Evolutionary conservation across 1,284 basidiomycete species (phyloP), one percentile per base, ranked within the genome.

Genomic region (Apiotrichum laibachii): DNA sequence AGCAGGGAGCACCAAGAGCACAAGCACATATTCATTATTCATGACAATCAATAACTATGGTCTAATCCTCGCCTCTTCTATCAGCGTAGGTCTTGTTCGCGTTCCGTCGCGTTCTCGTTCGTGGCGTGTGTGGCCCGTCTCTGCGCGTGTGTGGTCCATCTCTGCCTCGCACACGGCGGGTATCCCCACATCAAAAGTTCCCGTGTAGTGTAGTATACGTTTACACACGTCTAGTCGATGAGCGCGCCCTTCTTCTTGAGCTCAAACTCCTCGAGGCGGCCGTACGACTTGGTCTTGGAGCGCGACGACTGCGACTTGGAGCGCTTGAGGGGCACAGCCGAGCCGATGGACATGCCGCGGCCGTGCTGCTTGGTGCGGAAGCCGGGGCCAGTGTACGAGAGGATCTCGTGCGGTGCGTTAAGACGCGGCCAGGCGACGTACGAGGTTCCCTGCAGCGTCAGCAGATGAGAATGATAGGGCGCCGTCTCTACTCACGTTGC

Each of bases 371-470:
- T 85, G 22, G 87, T 88, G 61, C 87, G 86, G 82, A 84, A 93
- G 37, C 92, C 93, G 55, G 90, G 90, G 45, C 92, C 92, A 53
- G 83, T 82, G 79, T 94, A 98, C 72, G 87, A 86, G 55, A 97
- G 88, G 56, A 89, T 82, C 62, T 93, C 90, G 57, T 87, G 86
- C 13, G 89, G 86, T 4, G 92, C 88, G 65, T 89, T 85, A 56
- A 99, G 84, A 22, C 88, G 86, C n/a, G 95, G 96, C 88, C 92
- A 95, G 22, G 90, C 86, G 62, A 99, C 93, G 73, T 94, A 97
- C 65, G 68, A 73, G n/a, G 68, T 75, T 48, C 77, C 77, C 77
- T 79, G 59, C 2, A 12, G 22, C 2, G 46, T 60, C 33, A 60
- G 54, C 19, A 18, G n/a, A 19, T n/a, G 26, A 22, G 19, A 18